Conservation (phyloP, 768 basidiomycete species). For the Mycena latifolia region DNA sequence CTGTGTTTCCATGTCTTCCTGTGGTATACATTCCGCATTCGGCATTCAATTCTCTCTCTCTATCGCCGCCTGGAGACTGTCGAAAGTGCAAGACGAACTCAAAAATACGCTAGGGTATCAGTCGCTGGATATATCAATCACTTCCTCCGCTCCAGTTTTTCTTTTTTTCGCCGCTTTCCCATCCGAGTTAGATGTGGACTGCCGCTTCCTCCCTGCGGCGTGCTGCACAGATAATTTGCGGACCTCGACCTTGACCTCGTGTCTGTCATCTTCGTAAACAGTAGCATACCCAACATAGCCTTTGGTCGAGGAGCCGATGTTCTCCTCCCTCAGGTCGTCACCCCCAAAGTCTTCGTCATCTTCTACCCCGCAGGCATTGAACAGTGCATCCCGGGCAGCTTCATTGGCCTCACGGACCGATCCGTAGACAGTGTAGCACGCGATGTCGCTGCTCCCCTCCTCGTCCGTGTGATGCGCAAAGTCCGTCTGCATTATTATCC, state of each 20-base stretch:
- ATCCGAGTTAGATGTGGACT: background rate
- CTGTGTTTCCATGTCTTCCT: no score
- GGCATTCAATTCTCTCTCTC: no score
- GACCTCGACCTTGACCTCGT: conserved; percentile 12
- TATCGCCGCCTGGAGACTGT: no score
- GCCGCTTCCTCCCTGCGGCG: background rate
- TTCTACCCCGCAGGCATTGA: background rate
- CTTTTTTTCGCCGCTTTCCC: background rate
- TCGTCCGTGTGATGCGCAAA: conserved; percentile 19
- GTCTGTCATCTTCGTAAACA: conserved; percentile 4
- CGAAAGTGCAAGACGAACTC: no score
- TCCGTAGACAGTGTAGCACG: conserved; percentile 1
- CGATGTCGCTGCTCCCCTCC: conserved; percentile 7
- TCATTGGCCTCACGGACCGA: conserved; percentile 3
- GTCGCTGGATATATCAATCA: conserved; percentile 7
- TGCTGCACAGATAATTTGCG: background rate
- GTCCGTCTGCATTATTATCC: conserved; percentile 18
- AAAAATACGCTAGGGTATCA: no score
- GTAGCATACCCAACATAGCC: conserved; percentile 4
- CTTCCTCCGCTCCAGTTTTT: conserved; percentile 9
- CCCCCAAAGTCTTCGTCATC: background rate
- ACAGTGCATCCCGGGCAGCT: background rate
- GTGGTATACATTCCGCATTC: no score
- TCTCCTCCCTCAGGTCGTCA: background rate
- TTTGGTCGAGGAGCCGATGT: conserved; percentile 3